A percentile compares a stretch with the other conserved stretches of the same genome.
These are phyloP conservation scores for Penicillium sp. DNA, from an alignment of 2,329 filamentous ascomycete genomes.

Conservation along the genomic window DNA sequence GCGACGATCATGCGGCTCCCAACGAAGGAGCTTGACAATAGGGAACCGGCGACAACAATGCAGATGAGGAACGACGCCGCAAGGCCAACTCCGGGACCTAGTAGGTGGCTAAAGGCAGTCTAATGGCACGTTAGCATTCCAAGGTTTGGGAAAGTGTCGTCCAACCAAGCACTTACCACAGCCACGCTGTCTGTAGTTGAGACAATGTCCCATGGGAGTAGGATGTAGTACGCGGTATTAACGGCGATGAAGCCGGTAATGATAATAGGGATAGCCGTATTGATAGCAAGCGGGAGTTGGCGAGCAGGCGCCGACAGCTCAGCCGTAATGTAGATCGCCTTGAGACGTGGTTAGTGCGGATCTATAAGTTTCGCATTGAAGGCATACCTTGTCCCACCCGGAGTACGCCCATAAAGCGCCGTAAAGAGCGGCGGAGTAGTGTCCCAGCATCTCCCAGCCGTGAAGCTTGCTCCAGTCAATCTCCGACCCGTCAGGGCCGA, in stretches of 20 bases:
- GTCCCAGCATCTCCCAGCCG: constrained; percentile 23
- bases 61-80: constrained; percentile 20
- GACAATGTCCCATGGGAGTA: constrained; percentile 23
- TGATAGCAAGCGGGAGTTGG: constrained; percentile 25
- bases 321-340: constrained; percentile 25
- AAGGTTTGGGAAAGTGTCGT: neutral
- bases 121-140: neutral
- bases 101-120: constrained; percentile 22
- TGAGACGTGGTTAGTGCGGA: neutral
- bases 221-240: constrained; percentile 24
- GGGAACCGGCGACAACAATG: constrained; percentile 22
- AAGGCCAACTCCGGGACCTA: constrained; percentile 19
- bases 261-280: constrained; percentile 23
- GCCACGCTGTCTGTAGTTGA: constrained; percentile 25
- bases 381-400: constrained; percentile 25
- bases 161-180: constrained; percentile 10
- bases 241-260: constrained; percentile 23
- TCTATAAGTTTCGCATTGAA: neutral
- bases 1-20: constrained; percentile 25
- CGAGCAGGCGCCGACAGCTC: constrained; percentile 24
- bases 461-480: constrained; percentile 22
- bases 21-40: constrained; percentile 25
- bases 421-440: constrained; percentile 25
- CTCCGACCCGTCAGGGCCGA: constrained; percentile 22
- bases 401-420: constrained; percentile 27